Conservation (phyloP, 2,329 filamentous ascomycete species). For the Arthroderma sp. region DNA sequence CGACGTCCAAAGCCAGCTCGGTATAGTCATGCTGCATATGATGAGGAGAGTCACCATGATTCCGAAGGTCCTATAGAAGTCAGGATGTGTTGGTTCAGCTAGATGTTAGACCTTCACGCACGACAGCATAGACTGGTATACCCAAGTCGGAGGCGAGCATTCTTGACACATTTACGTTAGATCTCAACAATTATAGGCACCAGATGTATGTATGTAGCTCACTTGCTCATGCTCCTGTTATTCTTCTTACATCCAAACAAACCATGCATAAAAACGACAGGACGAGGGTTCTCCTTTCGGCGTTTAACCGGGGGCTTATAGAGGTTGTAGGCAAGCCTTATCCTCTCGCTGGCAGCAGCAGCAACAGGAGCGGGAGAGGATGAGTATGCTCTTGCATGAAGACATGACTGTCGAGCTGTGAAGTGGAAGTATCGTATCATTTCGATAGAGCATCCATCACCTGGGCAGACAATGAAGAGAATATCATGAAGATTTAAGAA, state of each 20-base stretch:
- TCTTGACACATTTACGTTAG: neutral
- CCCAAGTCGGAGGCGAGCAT: slow-evolving; percentile 2
- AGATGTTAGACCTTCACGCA: neutral
- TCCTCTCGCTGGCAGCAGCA: neutral
- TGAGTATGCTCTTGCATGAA: no score
- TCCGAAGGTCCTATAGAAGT: slow-evolving; percentile 2
- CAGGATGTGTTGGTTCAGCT: neutral
- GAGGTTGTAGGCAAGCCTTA: slow-evolving; percentile 2
- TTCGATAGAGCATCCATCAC: neutral
- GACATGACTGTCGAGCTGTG: neutral
- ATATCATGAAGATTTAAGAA: no score
- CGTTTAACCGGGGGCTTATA: neutral
- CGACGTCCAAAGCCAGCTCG: slow-evolving; percentile 16
- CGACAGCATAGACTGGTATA: slow-evolving; percentile 1
- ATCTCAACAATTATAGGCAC: neutral
- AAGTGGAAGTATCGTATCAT: neutral
- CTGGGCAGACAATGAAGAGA: neutral
- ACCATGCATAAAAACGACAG: slow-evolving; percentile 5
- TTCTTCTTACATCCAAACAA: slow-evolving; percentile 6
- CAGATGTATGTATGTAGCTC: neutral
- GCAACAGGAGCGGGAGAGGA: neutral
- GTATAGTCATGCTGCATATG: slow-evolving; percentile 14
- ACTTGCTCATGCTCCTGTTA: slow-evolving; percentile 6
- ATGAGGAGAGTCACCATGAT: slow-evolving; percentile 4
- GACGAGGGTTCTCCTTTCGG: neutral